Evolutionary conservation across 2,329 filamentous ascomycete species (phyloP).

Genomic region (Metarhizium rileyi): DNA sequence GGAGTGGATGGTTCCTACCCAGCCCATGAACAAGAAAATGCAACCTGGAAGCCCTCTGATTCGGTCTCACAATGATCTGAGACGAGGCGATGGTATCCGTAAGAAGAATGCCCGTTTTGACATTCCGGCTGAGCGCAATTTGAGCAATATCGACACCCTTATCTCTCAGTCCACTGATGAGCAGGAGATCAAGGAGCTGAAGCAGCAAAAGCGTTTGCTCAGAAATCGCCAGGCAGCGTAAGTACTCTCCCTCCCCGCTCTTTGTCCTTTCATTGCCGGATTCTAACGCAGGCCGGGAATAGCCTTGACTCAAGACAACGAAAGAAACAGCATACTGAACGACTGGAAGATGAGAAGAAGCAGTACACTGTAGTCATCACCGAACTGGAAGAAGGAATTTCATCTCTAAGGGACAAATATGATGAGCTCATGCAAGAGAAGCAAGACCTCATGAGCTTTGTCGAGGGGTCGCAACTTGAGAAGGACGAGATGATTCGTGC

Average conservation of each 20-base stretch:
- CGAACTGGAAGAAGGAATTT: conserved; percentile 69
- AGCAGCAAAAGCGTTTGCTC: conserved; percentile 92
- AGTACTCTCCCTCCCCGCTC: conserved; percentile 24
- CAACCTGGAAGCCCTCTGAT: conserved; percentile 57
- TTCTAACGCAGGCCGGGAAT: conserved; percentile 9
- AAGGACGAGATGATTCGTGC: conserved; percentile 84
- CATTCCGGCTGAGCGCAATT: conserved; percentile 85
- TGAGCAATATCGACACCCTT: conserved; percentile 89
- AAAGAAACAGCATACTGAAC: conserved; percentile 97
- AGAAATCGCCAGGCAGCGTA: conserved; percentile 96
- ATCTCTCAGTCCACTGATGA: conserved; percentile 84
- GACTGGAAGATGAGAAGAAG: conserved; percentile 96
- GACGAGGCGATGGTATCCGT: conserved; percentile 77
- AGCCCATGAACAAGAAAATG: conserved; percentile 50
- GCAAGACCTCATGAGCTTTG: conserved; percentile 63
- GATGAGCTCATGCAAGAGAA: conserved; percentile 64
- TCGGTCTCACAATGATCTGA: conserved; percentile 66
- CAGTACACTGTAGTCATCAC: conserved; percentile 67
- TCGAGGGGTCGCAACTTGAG: conserved; percentile 70
- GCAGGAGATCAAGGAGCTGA: conserved; percentile 92
- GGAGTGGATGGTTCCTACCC: conserved; percentile 43
- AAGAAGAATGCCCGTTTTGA: conserved; percentile 99
- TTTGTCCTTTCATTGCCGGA: not conserved
- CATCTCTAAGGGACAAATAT: conserved; percentile 56
- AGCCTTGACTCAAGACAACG: conserved; percentile 93